Conservation (phyloP, 2,329 filamentous ascomycete genomes). For the Trichophyton rubrum region DNA sequence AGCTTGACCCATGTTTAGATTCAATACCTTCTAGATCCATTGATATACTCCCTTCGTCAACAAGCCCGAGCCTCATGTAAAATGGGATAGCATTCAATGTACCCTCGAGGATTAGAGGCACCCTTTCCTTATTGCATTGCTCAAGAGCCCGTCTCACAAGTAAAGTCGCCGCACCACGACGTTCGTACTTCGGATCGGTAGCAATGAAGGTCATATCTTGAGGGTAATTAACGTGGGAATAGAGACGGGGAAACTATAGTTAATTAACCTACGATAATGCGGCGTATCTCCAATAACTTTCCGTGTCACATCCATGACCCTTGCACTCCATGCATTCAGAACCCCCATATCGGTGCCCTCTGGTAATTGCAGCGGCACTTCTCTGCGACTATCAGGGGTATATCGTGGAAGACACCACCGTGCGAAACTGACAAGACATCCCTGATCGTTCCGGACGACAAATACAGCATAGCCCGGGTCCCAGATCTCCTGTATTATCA, state of each 20-base stretch:
- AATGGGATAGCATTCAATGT: conserved; percentile 10
- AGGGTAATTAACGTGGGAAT: background rate
- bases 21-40: conserved; percentile 11
- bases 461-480: conserved; percentile 14
- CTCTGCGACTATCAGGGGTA: background rate
- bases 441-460: conserved; percentile 9
- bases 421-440: background rate
- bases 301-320: background rate
- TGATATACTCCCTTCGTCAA: conserved; percentile 8
- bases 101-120: conserved; percentile 10
- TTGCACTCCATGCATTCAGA: background rate
- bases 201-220: conserved; percentile 15
- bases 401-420: background rate
- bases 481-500: conserved; percentile 13
- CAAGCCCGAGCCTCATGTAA: conserved; percentile 12
- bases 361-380: background rate
- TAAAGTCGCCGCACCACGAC: conserved; percentile 13
- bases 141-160: conserved; percentile 14
- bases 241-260: too few relatives aligned
- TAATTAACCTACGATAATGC: background rate
- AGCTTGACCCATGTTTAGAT: conserved; percentile 5
- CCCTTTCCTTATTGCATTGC: conserved; percentile 8
- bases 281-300: background rate
- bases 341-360: background rate
- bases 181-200: conserved; percentile 13